Evolutionary conservation across 2,329 filamentous ascomycete genomes (phyloP).

Genomic region (Ilyonectria destructans): DNA sequence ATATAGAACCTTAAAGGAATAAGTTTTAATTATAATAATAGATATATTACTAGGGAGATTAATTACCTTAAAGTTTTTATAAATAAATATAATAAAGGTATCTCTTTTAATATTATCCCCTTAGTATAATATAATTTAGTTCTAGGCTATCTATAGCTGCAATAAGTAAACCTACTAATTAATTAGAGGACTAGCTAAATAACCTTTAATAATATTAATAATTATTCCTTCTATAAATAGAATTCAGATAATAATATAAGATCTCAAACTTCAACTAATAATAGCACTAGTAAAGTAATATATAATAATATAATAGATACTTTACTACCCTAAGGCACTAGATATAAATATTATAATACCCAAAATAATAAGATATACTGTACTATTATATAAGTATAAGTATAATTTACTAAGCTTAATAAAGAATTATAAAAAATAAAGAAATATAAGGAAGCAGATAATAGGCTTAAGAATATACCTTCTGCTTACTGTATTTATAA

Average conservation of each 20-base stretch:
- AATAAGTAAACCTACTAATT: neutral
- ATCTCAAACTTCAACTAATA: neutral
- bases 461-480: slow-evolving; percentile 15
- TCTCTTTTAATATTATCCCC: too few relatives aligned
- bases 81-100: too few relatives aligned
- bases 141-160: too few relatives aligned
- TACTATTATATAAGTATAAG: neutral
- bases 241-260: slow-evolving; percentile 7
- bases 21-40: too few relatives aligned
- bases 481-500: slow-evolving; percentile 18
- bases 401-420: slow-evolving; percentile 1
- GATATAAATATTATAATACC: neutral
- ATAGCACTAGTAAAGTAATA: neutral
- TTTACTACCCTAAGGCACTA: neutral
- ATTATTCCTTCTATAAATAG: neutral
- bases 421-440: slow-evolving; percentile 14
- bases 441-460: neutral
- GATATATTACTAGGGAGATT: too few relatives aligned
- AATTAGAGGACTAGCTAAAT: neutral
- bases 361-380: neutral
- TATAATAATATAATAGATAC: neutral
- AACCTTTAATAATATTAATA: neutral
- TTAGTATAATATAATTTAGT: too few relatives aligned
- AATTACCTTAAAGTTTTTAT: too few relatives aligned
- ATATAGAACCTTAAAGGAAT: too few relatives aligned